Conservation (phyloP, 2,329 filamentous ascomycete species). For the Diaporthe humulicola region DNA sequence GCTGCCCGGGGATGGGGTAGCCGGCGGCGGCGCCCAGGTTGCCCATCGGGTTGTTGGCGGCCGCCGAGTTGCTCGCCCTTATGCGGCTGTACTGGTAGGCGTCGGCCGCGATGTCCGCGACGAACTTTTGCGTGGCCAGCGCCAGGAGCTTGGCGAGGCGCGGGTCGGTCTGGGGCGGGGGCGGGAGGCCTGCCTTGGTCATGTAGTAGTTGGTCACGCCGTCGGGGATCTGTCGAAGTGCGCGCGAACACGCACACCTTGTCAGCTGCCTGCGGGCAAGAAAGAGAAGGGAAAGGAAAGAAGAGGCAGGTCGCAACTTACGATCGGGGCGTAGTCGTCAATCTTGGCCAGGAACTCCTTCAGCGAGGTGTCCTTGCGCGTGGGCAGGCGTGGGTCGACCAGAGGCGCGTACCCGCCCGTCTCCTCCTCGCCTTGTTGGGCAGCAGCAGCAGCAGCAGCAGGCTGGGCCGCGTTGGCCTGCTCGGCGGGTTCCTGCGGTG, state of each 20-base stretch:
- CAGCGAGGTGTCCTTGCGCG: slow-evolving; percentile 91
- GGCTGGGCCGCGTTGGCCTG: slow-evolving; percentile 40
- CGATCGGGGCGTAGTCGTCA: slow-evolving; percentile 98
- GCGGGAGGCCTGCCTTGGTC: slow-evolving; percentile 93
- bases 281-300: neutral
- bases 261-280: neutral
- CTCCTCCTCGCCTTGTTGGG: slow-evolving; percentile 31
- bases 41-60: slow-evolving; percentile 91
- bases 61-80: slow-evolving; percentile 88
- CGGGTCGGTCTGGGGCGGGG: slow-evolving; percentile 89
- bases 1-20: slow-evolving; percentile 74
- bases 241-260: no score
- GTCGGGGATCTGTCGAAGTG: slow-evolving; percentile 83
- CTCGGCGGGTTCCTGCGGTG: slow-evolving; percentile 42
- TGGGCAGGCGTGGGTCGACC: slow-evolving; percentile 68
- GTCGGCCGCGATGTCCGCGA: slow-evolving; percentile 96
- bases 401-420: slow-evolving; percentile 32
- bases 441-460: neutral
- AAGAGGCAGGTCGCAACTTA: slow-evolving; percentile 61
- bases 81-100: slow-evolving; percentile 98
- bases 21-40: slow-evolving; percentile 82
- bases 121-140: slow-evolving; percentile 98
- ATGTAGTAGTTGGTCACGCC: slow-evolving; percentile 99
- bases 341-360: slow-evolving; percentile 96
- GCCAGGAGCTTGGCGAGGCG: slow-evolving; percentile 93